Conservation (phyloP, 2,329 filamentous ascomycete species). For the Scytalidium sp. region DNA sequence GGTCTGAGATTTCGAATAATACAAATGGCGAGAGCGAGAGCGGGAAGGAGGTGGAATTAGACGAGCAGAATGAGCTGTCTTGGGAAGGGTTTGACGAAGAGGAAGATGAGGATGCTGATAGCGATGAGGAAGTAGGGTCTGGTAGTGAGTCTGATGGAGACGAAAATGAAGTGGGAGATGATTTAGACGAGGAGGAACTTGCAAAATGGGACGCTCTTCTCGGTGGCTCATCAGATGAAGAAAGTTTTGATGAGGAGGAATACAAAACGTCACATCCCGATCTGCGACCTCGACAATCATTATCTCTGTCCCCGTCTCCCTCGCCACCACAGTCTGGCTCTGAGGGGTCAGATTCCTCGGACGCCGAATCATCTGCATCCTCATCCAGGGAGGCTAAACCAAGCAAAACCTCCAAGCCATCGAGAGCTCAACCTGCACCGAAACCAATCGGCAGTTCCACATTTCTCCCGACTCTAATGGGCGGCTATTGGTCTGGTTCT, state of each 20-base stretch:
- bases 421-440: slow-evolving; percentile 5
- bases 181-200: slow-evolving; percentile 21
- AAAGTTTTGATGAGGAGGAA: slow-evolving; percentile 22
- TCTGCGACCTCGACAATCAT: slow-evolving; percentile 7
- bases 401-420: slow-evolving; percentile 7
- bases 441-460: slow-evolving; percentile 39
- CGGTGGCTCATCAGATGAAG: slow-evolving; percentile 28
- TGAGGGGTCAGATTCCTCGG: not conserved
- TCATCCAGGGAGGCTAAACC: slow-evolving; percentile 12
- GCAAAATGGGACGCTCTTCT: slow-evolving; percentile 25
- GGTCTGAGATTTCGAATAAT: slow-evolving; percentile 2
- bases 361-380: slow-evolving; percentile 4
- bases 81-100: slow-evolving; percentile 14
- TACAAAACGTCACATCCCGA: slow-evolving; percentile 11
- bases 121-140: slow-evolving; percentile 9
- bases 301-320: slow-evolving; percentile 14
- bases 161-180: slow-evolving; percentile 15
- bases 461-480: slow-evolving; percentile 75
- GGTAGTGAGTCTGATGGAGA: slow-evolving; percentile 5
- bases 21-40: slow-evolving; percentile 8
- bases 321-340: slow-evolving; percentile 8
- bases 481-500: slow-evolving; percentile 75
- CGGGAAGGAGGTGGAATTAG: slow-evolving; percentile 15
- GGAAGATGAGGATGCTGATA: slow-evolving; percentile 4
- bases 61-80: slow-evolving; percentile 6